Percentiles rank a stretch among this genome's conserved stretches.
These are phyloP conservation scores for Apophysomyces sp. DNA, from an alignment of 371 early-diverging fungal genomes.

Conservation along the genomic window DNA sequence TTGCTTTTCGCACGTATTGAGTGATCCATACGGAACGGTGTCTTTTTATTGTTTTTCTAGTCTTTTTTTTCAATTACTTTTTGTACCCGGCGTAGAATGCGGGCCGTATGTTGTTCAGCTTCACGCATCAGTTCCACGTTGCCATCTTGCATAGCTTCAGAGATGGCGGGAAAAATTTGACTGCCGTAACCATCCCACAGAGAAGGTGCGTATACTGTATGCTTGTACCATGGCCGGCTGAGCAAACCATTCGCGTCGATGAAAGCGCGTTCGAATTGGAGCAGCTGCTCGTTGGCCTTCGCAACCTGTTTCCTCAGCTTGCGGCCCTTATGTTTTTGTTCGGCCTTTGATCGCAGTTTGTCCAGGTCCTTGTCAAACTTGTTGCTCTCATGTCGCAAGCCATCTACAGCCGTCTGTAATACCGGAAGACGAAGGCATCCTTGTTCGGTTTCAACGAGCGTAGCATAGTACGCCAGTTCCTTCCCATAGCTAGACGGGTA, in stretches of 20 bases:
- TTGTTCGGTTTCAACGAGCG: conserved; percentile 2
- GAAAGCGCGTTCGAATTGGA: conserved; percentile 48
- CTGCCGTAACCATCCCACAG: conserved; percentile 40
- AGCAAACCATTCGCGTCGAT: conserved; percentile 49
- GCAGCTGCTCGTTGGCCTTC: conserved; percentile 38
- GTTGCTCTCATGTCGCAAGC: conserved; percentile 4
- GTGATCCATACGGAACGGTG: no score
- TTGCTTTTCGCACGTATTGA: no score
- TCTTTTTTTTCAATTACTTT: not conserved
- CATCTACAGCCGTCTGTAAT: conserved; percentile 6
- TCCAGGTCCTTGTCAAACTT: conserved; percentile 11
- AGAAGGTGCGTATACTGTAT: conserved; percentile 50
- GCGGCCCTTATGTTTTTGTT: conserved; percentile 1
- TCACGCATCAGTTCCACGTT: conserved; percentile 20
- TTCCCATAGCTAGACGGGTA: conserved; percentile 32
- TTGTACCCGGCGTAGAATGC: conserved; percentile 11
- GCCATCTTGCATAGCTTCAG: conserved; percentile 37
- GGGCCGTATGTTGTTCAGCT: conserved; percentile 18
- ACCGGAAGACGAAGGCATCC: conserved; percentile 6
- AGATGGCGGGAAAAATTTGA: conserved; percentile 38
- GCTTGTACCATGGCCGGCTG: conserved; percentile 56
- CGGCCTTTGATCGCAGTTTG: not conserved
- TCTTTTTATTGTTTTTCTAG: no score
- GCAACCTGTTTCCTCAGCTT: conserved; percentile 14
- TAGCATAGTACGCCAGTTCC: conserved; percentile 12